Conservation (phyloP, 2,329 filamentous ascomycete genomes). For the Chaetothyriales sp. region DNA sequence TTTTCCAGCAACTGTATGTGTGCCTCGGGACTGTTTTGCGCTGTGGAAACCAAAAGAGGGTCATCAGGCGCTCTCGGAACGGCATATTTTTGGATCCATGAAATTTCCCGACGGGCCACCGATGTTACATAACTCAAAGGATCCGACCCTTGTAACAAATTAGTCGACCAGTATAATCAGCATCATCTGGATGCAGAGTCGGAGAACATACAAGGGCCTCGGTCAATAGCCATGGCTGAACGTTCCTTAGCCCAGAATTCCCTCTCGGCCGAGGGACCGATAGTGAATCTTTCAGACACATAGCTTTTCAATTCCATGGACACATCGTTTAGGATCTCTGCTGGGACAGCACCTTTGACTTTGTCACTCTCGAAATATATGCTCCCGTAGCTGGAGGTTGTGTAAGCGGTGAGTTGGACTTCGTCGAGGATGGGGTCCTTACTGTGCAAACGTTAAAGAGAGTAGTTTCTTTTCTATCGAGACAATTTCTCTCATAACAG, state of each 20-base stretch:
- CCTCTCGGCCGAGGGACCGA: neutral
- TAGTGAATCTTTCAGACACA: neutral
- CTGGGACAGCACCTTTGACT: neutral
- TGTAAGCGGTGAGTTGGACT: neutral
- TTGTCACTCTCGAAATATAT: neutral
- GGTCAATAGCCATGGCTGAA: neutral
- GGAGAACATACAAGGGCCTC: neutral
- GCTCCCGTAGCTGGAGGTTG: neutral
- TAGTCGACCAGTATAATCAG: neutral
- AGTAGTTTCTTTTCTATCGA: constrained; percentile 23
- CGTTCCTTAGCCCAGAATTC: neutral
- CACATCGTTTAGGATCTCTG: neutral
- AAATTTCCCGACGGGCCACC: neutral
- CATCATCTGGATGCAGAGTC: neutral
- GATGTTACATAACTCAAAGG: neutral
- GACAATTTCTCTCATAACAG: constrained; percentile 20
- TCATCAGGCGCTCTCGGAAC: neutral
- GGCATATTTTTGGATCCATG: neutral
- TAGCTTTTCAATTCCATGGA: neutral
- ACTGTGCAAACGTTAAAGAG: constrained; percentile 23
- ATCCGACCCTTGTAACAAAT: neutral
- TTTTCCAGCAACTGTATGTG: neutral
- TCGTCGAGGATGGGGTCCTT: constrained; percentile 2
- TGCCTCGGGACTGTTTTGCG: neutral
- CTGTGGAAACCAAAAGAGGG: neutral